Base-by-base conservation (phyloP, 2,329 filamentous ascomycete species). In the Aureobasidium pullulans region DNA sequence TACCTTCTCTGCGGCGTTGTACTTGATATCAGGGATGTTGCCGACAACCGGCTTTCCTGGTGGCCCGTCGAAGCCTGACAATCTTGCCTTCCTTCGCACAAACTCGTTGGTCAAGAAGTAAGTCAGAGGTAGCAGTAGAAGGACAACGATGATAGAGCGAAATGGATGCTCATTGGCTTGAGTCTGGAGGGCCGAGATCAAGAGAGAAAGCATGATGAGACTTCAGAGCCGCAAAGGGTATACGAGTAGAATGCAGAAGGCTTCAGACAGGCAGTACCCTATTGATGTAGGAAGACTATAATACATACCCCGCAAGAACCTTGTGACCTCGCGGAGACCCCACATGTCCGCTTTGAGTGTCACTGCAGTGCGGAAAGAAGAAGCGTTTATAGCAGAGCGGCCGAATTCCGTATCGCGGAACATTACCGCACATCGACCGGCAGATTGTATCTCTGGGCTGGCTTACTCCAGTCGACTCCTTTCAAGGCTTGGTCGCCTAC, bases 21-120 rank as follows among this genome's bases (percentile, higher is more conserved):
- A 70, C 31, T 71, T 73, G 60, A 77, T 76, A 40, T 73, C 68
- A 6, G 72, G 70, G 31, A 76, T 74, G 60, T 76, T 76, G 13
- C 75, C 75, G 8, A 77, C 70, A 13, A 76, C 59, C 0, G 72
- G 73, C 64, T 71, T 70, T 46, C 73, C 74, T 31, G 64, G 64
- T 1, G 74, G 74, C 4, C 74, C 74, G 0, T 64, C 42, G 63
- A 77, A 75, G 6, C 68, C 69, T 7, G 73, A 72, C 2, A 76
- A 60, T 3, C 74, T 68, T 1, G 69, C 67, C 13, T 68, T 67
- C 15, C 67, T 65, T 34, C 73, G 69, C 19, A 70, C 59, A 43
- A 70, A 66, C 60, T 77, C 75, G 40, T 74, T 76, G 49, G 64
- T 47, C 19, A 73, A 3, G 39, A 76, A 29, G 58, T 76, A 76